phyloP scores from a whole-genome alignment of 306 rosid species.

The Ammopiptanthus mongolicus region DNA sequence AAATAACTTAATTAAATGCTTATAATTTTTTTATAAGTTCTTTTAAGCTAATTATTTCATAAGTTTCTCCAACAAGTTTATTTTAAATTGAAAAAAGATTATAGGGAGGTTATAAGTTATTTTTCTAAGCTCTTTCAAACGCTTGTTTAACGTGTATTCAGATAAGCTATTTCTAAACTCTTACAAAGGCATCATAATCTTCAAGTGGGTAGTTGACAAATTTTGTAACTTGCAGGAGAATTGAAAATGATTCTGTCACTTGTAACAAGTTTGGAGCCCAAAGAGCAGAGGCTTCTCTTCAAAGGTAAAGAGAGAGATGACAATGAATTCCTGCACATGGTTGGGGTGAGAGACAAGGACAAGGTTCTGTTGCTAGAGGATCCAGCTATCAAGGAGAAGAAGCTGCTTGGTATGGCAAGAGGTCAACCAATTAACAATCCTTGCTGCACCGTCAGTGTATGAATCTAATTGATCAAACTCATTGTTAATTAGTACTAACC shows the following conservation, averaged over 20 bases:
- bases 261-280: constrained; percentile 65
- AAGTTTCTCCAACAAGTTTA: too few species aligned
- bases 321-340: constrained; percentile 82
- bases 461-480: constrained; percentile 3
- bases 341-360: constrained; percentile 88
- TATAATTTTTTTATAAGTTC: too few species aligned
- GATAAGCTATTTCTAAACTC: too few species aligned
- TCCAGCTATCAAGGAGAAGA: constrained; percentile 81
- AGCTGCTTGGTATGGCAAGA: constrained; percentile 48
- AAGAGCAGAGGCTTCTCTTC: constrained; percentile 82
- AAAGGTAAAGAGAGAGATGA: constrained; percentile 92
- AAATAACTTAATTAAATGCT: too few species aligned
- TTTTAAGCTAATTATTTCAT: too few species aligned
- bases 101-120: too few species aligned
- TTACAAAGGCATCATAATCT: too few species aligned
- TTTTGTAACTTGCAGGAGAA: constrained; percentile 48
- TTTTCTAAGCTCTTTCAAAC: too few species aligned
- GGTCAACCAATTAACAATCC: constrained; percentile 33
- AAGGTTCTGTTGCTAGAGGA: constrained; percentile 80
- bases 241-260: constrained; percentile 71
- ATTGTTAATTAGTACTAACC: constrained; percentile 34
- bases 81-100: too few species aligned
- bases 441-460: constrained; percentile 49
- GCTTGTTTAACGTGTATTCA: too few species aligned
- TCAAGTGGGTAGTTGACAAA: background rate